Evolutionary conservation across 495 filamentous ascomycete genomes (phyloP), one percentile per base, ranked within the genome.

Genomic region (Glonium stellatum): DNA sequence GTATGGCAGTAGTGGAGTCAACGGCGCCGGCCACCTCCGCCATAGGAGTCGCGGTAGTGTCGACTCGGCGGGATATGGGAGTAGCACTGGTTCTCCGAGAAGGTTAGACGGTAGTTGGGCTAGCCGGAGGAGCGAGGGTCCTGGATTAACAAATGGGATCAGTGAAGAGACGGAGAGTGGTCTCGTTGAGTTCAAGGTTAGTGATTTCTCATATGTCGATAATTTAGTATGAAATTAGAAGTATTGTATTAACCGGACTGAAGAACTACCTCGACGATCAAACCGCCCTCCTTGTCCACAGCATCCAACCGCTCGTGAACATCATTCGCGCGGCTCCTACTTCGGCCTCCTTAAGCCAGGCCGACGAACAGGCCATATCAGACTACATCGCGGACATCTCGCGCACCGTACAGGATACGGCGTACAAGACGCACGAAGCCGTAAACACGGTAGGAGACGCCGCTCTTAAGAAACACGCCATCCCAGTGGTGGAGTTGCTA

Each of bases 201-300:
- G 70, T n/a, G 44, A 57, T 58, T 22, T 37, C 8, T 19, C 39
- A 15, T 2, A 44, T 15, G 13, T 4, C 39, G 4, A 3, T 15
- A 44, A 3, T 44, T 2, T 18, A 44, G 6, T 31, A 31, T 31
- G 27, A 31, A 31, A 31, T 31, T 3, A 31, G 27, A 6, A 31
- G 6, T 31, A 31, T 31, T 31, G 27, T 31, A 6, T 31, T 31
- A 31, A 31, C 27, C 2, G 6, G 6, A 31, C 48, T n/a, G 39
- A 36, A 87, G 84, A 82, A 87, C 60, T 92, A 91, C 70, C 83
- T 95, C 44, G 89, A 95, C 64, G 87, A 89, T 62, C 89, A 92
- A 72, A 90, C 88, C 12, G 87, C 88, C 51, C 76, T 83, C 12
- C 81, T 95, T 42, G 86, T 95, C 25, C 84, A 89, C 64, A 86